These are phyloP conservation scores for Sicyos edulis DNA, from an alignment of 306 rosid genomes.

Conservation along the genomic window DNA sequence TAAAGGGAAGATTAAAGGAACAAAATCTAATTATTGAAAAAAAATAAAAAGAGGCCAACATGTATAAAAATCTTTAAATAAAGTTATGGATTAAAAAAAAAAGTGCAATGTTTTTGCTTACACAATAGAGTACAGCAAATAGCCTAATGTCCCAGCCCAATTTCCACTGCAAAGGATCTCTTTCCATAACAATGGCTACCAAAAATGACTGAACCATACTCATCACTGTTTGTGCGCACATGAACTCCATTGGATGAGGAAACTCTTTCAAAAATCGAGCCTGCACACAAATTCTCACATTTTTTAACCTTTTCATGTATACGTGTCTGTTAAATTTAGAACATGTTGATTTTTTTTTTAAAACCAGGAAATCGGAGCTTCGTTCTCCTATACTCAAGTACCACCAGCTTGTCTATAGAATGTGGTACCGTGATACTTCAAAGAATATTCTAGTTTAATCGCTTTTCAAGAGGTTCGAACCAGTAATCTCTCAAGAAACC, in stretches of 20 bases:
- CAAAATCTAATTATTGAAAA: not conserved
- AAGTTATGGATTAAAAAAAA: not conserved
- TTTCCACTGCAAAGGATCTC: constrained; percentile 64
- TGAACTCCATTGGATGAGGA: constrained; percentile 68
- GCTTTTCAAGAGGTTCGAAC: no score
- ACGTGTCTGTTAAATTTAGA: no score
- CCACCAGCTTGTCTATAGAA: no score
- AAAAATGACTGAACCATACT: constrained; percentile 59
- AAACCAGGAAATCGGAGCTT: no score
- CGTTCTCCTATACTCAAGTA: no score
- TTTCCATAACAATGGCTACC: constrained; percentile 59
- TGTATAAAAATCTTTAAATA: not conserved
- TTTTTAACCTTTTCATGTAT: no score
- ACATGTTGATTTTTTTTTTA: no score
- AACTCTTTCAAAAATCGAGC: constrained; percentile 48
- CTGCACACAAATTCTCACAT: constrained; percentile 25
- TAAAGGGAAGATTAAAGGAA: not conserved
- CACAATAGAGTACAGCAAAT: constrained; percentile 60
- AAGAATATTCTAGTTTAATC: no score
- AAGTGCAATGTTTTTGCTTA: constrained; percentile 17
- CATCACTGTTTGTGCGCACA: constrained; percentile 55
- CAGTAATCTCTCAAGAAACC: no score
- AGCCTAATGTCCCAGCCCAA: constrained; percentile 67
- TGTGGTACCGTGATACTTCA: no score
- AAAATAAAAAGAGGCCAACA: no score